phyloP scores from a whole-genome alignment of 768 basidiomycete species.

The Brasilioporus rufonigricans region DNA sequence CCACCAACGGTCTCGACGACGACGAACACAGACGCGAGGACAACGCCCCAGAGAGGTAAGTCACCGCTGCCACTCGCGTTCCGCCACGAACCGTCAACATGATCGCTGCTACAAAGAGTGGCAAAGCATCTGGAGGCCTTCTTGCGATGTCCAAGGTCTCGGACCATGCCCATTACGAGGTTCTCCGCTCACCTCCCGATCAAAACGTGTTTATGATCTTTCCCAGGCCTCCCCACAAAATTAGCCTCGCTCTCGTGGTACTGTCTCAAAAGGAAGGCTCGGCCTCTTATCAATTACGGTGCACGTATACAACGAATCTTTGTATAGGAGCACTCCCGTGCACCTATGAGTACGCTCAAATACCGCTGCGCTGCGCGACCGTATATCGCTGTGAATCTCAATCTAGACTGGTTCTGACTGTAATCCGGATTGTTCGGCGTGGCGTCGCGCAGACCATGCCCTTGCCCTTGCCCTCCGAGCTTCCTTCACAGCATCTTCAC shows the following conservation, averaged over 20 bases:
- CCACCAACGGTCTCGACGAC: neutral
- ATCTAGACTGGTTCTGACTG: conserved; percentile 5
- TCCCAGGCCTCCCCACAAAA: conserved; percentile 3
- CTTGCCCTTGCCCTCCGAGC: conserved; percentile 55
- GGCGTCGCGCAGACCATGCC: conserved; percentile 56
- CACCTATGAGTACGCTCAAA: too few species aligned
- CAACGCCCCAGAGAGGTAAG: neutral
- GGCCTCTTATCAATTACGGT: too few species aligned
- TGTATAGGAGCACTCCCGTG: too few species aligned
- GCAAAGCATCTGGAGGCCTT: too few species aligned
- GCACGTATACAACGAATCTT: too few species aligned
- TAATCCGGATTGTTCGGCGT: conserved; percentile 22
- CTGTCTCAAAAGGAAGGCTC: too few species aligned
- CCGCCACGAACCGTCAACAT: neutral
- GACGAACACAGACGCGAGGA: neutral
- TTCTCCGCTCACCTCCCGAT: neutral
- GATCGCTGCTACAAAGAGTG: neutral
- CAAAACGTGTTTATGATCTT: neutral
- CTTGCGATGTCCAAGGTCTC: too few species aligned
- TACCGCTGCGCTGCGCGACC: too few species aligned
- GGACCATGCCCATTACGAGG: too few species aligned
- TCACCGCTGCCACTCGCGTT: neutral
- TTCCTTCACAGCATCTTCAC: conserved; percentile 33
- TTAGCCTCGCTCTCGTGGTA: neutral
- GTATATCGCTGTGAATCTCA: too few species aligned